phyloP scores from a whole-genome alignment of 257 asterid genomes.

The Leonotis leonurus region DNA sequence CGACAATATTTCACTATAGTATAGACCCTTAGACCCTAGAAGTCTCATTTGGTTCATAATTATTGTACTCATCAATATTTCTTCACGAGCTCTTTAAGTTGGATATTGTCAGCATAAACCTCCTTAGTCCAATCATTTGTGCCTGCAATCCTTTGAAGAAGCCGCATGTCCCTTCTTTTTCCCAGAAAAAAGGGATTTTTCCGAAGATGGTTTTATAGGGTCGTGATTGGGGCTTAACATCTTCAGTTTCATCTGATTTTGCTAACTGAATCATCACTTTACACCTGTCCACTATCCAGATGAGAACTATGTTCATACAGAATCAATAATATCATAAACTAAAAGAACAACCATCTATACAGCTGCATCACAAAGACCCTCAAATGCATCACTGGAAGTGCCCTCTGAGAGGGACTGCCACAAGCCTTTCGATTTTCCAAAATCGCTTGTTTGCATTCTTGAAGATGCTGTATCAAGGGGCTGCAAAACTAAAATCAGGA shows the following conservation, averaged over 20 bases:
- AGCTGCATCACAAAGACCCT: conserved; percentile 84
- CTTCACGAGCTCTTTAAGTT: conserved; percentile 42
- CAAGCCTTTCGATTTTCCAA: conserved; percentile 86
- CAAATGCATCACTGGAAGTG: conserved; percentile 72
- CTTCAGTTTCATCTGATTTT: conserved; percentile 48
- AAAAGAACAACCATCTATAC: conserved; percentile 9
- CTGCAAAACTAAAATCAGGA: conserved; percentile 40
- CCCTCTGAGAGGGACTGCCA: conserved; percentile 76
- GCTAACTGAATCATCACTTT: conserved; percentile 87
- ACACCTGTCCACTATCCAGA: conserved; percentile 45
- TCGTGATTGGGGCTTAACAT: conserved; percentile 25
- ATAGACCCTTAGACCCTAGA: not conserved
- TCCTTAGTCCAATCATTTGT: conserved; percentile 62
- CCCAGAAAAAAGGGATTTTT: conserved; percentile 52
- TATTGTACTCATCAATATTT: conserved; percentile 13
- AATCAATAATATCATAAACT: conserved; percentile 3
- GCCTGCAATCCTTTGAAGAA: conserved; percentile 88
- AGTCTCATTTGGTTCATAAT: not conserved
- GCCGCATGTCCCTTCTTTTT: conserved; percentile 67
- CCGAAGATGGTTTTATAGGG: conserved; percentile 53
- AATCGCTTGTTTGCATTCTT: conserved; percentile 90
- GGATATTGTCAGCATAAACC: conserved; percentile 38
- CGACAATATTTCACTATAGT: conserved; percentile 1
- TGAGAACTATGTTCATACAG: not conserved
- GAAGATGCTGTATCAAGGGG: conserved; percentile 95